Conservation (phyloP, 2,329 filamentous ascomycete species). For the Allantophomopsis lycopodina region DNA sequence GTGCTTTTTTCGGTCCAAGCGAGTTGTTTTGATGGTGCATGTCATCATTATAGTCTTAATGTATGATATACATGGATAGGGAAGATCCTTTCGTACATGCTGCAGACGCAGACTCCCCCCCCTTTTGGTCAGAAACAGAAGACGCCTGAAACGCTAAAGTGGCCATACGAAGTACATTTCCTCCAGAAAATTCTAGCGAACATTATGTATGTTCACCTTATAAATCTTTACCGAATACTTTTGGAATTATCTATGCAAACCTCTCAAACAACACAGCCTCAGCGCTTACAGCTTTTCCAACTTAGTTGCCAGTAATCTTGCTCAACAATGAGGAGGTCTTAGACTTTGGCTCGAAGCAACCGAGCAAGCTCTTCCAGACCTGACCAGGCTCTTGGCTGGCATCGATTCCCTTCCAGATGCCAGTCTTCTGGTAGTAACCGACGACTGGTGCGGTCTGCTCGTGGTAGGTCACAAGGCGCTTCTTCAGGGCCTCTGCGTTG, state of each 20-base stretch:
- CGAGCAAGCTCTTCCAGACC: constrained; percentile 88
- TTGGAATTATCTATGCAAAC: constrained; percentile 16
- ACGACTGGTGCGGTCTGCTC: constrained; percentile 86
- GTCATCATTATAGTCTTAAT: not conserved
- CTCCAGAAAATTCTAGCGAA: too few species aligned
- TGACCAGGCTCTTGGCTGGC: constrained; percentile 90
- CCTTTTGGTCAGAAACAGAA: too few species aligned
- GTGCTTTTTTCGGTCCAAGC: too few species aligned
- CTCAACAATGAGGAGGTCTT: constrained; percentile 14
- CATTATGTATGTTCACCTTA: too few species aligned
- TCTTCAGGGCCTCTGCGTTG: constrained; percentile 91
- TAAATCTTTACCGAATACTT: constrained; percentile 4
- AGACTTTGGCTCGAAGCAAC: constrained; percentile 59
- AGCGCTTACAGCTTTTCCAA: not conserved
- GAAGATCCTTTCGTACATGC: too few species aligned
- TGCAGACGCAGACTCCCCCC: too few species aligned
- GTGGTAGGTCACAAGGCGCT: constrained; percentile 89
- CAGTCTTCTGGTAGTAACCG: constrained; percentile 91
- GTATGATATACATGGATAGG: not conserved
- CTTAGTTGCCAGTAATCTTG: constrained; percentile 18
- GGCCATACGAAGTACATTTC: too few species aligned
- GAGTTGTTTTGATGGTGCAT: not conserved
- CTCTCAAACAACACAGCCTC: not conserved
- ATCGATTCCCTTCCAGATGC: constrained; percentile 93
- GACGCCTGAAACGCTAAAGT: too few species aligned